Base-by-base conservation (phyloP, 2,329 filamentous ascomycete genomes). In the Aspergillus versicolor region DNA sequence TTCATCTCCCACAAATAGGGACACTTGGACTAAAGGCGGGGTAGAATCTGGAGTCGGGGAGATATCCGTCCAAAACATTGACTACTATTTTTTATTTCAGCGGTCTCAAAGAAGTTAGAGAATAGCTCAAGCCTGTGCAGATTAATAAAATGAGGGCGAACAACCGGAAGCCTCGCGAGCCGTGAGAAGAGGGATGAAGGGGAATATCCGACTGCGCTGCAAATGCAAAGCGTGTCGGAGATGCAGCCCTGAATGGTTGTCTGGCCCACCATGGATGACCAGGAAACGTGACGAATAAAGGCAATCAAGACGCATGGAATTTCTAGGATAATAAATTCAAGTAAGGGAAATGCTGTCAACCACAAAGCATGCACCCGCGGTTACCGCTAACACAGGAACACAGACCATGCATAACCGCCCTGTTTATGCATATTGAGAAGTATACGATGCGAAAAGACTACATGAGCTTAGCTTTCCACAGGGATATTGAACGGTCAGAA, bases 301-400 rank as follows among this genome's bases (percentile, higher is more conserved):
- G 41, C 21, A 46, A 17, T 22, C 27, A 17, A 19, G 24, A 34
- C 4, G 41, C 27, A 43, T n/a, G 17, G 32, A 38, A 30, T 27
- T 17, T 40, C 42, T 5, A 19, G 19, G 42, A 46, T 44, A 53
- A 45, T 44, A 38, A 19, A 38, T 53, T 40, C 17, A 34, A 40
- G 51, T 47, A 46, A 53, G 15, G 46, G 21, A 30, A 53, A 52
- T 38, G 32, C 38, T 7, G 30, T 52, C 27, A 12, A 17, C 27
- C 19, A 27, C 40, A 19, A 52, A 34, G 40, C 24, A 37, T 42
- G 21, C 22, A 49, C 21, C 54, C 54, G 54, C 49, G 17, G 11
- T 40, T 48, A 32, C 54, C 54, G 49, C 54, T 47, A 22, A n/a
- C 15, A 13, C 34, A 48, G 44, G 19, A 43, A 37, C 19, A 27